Base-by-base conservation (phyloP, 1,284 basidiomycete species). In the Naganishia liquefaciens region DNA sequence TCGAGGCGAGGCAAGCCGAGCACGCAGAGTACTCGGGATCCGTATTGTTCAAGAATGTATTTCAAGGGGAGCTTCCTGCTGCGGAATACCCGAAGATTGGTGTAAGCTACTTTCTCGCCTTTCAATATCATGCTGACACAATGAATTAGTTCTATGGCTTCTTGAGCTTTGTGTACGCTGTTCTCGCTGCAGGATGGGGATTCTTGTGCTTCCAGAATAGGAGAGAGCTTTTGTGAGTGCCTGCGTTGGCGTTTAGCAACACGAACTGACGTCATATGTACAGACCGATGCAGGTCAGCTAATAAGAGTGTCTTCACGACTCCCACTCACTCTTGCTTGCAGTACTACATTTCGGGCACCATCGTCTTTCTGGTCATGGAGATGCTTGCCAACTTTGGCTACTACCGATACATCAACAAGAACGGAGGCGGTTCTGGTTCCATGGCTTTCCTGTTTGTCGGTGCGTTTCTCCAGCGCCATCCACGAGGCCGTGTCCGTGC, bases 61-160 rank as follows among this genome's bases (percentile, higher is more conserved):
- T 98, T 76, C 80, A 89, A 43, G 95, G 95, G 42, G 86, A 91
- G 76, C 83, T 99, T 21, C 86, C 95, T 3, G 93, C 94, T 3
- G 85, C 90, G 2, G 95, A 99, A 76, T 96, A 97, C 76, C 95
- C 95, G n/a, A 99, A 99, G 85, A 90, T 98, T 73, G 88, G 86
- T 68, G 92, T 95, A 76, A 75, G 89, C 81, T 15, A 13, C 19
- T 9, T 1, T 23, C n/a, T 19, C 25, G 1, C 15, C 3, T 10
- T 9, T 17, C 11, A 15, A 19, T 6, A 50, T 27, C 65, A 67
- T 42, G 69, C 64, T 15, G 25, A 57, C 52, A 7, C 10, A 17
- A 17, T 40, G 53, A 30, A 11, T 19, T 25, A 94, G 91, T 97
- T 98, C 79, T 98, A 98, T 80, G 85, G 90, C 62, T 76, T 80